Base-by-base conservation (phyloP, 2,329 filamentous ascomycete species). In the Alternaria sp. region DNA sequence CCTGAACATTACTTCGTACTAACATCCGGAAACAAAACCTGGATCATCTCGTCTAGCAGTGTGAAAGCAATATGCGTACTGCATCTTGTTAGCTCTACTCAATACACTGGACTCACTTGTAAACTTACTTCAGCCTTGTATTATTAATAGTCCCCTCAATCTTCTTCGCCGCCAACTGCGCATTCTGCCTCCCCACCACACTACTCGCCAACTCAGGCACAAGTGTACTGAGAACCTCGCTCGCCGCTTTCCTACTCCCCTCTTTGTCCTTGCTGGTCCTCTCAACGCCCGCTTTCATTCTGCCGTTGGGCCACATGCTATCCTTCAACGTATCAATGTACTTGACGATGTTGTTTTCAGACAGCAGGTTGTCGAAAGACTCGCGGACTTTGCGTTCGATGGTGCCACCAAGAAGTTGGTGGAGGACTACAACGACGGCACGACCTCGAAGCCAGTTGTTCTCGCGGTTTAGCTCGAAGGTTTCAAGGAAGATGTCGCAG, bases 381-480 rank as follows among this genome's bases (percentile, higher is more conserved):
- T 99, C 95, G 20, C 95, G 89, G 30, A 98, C 91, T 78, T 97
- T 97, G 61, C 94, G 89, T 80, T 99, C 95, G 64, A 99, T 96
- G 0, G 95, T 98, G 22, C 95, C 94, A 14, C 95, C 95, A 1
- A 99, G 88, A 6, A 99, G 86, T 78, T 99, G 95, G 75, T 99
- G 95, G 20, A 99, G 85, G 3, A 99, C 94, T 9, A 99, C 93
- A 5, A 99, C 94, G 1, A 98, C 95, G 0, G 95, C 95, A 22
- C 95, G 89, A 1, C 95, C 96, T 41, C 96, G 91, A 4, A 99
- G 87, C 96, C 95, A 99, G 78, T 96, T 98, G 79, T 96, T 97
- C 41, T 94, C 94, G 62, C 91, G 89, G 77, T 97, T 96, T 39
- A 99, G 86, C 74, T 97, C 94, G 74, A 99, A 99, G 0, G 93